Conservation (phyloP, 2,329 filamentous ascomycete genomes). For the Sclerotinia borealis region DNA sequence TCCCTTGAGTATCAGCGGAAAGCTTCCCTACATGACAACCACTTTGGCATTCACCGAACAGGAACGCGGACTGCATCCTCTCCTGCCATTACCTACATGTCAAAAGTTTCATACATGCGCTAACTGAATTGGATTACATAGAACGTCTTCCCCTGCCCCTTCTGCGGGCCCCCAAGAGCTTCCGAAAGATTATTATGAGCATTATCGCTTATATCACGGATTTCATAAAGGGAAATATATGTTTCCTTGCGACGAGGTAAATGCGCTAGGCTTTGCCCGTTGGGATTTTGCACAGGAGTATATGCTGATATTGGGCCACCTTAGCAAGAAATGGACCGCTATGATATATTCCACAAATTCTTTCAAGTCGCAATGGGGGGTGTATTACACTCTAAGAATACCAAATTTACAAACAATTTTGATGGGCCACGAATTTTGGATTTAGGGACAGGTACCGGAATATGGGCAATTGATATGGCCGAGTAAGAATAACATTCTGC, state of each 20-base stretch:
- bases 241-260: constrained; percentile 71
- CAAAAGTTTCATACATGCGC: background rate
- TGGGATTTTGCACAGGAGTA: background rate
- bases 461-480: constrained; percentile 85
- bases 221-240: constrained; percentile 65
- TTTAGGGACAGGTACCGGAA: constrained; percentile 80
- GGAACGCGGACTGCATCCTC: background rate
- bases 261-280: background rate
- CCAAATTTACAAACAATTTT: constrained; percentile 24
- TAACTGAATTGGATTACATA: constrained; percentile 18
- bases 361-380: constrained; percentile 57
- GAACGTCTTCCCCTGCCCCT: constrained; percentile 14
- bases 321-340: constrained; percentile 66
- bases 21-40: background rate
- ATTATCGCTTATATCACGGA: constrained; percentile 64
- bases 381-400: constrained; percentile 38
- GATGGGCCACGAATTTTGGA: constrained; percentile 47
- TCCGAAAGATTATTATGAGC: constrained; percentile 47
- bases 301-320: constrained; percentile 16
- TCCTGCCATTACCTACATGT: background rate
- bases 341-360: constrained; percentile 78
- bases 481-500: constrained; percentile 47
- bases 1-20: background rate
- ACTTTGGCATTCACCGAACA: background rate
- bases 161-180: constrained; percentile 3